These are phyloP conservation scores for Asterochloris erici DNA, from an alignment of 139 green algal species.

Conservation along the genomic window DNA sequence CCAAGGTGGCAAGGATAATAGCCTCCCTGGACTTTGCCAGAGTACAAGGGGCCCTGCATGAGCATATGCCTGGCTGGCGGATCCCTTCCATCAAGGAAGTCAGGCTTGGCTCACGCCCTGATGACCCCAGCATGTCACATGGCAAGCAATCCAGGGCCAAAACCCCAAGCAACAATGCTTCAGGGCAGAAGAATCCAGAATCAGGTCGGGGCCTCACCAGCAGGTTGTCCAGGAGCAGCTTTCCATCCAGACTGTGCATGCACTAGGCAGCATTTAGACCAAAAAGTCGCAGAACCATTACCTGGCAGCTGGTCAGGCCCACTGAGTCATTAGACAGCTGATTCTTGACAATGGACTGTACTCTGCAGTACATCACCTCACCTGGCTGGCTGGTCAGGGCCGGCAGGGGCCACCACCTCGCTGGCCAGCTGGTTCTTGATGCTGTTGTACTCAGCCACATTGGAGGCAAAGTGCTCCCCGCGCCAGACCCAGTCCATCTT, in stretches of 20 bases:
- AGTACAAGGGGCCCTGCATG: too few relatives aligned
- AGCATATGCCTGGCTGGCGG: too few relatives aligned
- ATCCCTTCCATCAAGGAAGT: too few relatives aligned
- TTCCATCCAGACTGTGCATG: background rate
- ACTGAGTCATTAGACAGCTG: background rate
- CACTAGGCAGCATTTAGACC: constrained; percentile 43
- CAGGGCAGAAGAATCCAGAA: too few relatives aligned
- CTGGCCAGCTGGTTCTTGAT: constrained; percentile 83
- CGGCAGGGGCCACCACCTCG: constrained; percentile 20
- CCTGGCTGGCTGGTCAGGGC: constrained; percentile 2
- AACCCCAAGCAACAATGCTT: too few relatives aligned
- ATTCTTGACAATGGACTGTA: background rate
- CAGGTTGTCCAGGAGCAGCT: too few relatives aligned
- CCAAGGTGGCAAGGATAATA: too few relatives aligned
- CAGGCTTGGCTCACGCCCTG: too few relatives aligned
- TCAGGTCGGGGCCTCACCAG: too few relatives aligned
- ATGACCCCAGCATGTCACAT: too few relatives aligned
- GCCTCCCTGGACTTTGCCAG: too few relatives aligned
- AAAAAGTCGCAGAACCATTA: background rate
- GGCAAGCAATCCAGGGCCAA: too few relatives aligned
- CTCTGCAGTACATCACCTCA: background rate
- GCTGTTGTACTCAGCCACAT: constrained; percentile 64
- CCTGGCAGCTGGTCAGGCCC: background rate
- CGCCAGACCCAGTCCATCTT: constrained; percentile 96
- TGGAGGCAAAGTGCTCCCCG: constrained; percentile 82